Conservation (phyloP, 176 grass and related monocot species). For the Musa troglodytarum region DNA sequence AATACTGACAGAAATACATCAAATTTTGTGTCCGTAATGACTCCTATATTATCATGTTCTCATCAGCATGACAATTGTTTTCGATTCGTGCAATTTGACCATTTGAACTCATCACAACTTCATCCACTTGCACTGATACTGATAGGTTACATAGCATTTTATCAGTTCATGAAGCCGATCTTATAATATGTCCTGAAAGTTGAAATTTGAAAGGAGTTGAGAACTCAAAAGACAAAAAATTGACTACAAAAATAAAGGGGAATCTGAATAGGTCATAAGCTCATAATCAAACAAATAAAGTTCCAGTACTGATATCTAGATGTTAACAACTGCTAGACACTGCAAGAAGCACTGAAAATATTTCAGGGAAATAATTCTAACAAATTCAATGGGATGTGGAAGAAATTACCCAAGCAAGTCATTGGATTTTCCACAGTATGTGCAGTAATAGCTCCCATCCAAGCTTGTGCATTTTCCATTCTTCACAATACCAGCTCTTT, state of each 20-base stretch:
- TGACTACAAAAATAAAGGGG: not conserved
- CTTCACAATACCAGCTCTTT: slow-evolving; percentile 52
- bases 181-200: not conserved
- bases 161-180: not conserved
- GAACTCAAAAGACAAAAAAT: not conserved
- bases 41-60: too few relatives aligned
- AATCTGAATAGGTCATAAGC: not conserved
- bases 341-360: not conserved
- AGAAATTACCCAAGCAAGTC: slow-evolving; percentile 78
- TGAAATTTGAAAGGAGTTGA: not conserved
- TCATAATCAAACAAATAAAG: slow-evolving; percentile 1
- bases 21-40: too few relatives aligned
- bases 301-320: not conserved
- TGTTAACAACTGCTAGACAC: not conserved
- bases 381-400: not conserved
- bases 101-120: not conserved
- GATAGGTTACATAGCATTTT: not conserved
- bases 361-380: not conserved
- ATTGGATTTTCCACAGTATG: slow-evolving; percentile 66
- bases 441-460: slow-evolving; percentile 87
- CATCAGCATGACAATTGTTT: too few relatives aligned
- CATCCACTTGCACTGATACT: not conserved
- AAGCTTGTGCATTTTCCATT: slow-evolving; percentile 43
- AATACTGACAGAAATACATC: too few relatives aligned
- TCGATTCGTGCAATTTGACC: too few relatives aligned